Percentiles rank a stretch among this genome's conserved stretches.
Evolutionary conservation across 1,139 yeast genomes (phyloP).

Genomic region (Arxiozyma heterogenica): DNA sequence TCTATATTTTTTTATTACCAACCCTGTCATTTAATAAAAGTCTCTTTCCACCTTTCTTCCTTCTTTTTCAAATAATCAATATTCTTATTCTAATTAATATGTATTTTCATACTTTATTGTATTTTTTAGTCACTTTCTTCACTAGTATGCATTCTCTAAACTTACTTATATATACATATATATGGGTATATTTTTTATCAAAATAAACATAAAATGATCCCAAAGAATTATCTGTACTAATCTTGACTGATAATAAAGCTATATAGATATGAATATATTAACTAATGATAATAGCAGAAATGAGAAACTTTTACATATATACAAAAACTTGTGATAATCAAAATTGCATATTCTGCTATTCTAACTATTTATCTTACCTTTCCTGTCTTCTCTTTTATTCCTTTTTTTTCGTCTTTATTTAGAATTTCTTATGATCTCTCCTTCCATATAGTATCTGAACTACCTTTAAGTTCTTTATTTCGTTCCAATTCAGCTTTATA

Average conservation of each 20-base stretch:
- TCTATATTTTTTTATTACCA: not conserved
- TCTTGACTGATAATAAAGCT: not conserved
- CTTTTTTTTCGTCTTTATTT: too few species aligned
- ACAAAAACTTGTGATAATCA: not conserved
- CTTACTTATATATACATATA: too few species aligned
- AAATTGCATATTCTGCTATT: too few species aligned
- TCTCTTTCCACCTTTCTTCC: not conserved
- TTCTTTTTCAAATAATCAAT: not conserved
- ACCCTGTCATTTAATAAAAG: not conserved
- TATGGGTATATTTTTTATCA: too few species aligned
- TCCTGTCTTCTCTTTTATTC: not conserved
- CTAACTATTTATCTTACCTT: not conserved
- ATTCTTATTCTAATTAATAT: not conserved
- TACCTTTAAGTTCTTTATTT: constrained; percentile 54
- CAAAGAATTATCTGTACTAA: not conserved
- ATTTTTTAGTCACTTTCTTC: not conserved
- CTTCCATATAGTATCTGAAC: constrained; percentile 80
- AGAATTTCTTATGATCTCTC: constrained; percentile 15
- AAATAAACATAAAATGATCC: too few species aligned
- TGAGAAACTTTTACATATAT: not conserved
- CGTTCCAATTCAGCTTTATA: constrained; percentile 50
- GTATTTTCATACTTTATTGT: too few species aligned
- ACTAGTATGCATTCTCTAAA: not conserved
- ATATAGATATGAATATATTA: not conserved
- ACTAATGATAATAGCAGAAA: not conserved